Conservation (phyloP, 1,139 yeast genomes). For the Chernovozyma aurita region DNA sequence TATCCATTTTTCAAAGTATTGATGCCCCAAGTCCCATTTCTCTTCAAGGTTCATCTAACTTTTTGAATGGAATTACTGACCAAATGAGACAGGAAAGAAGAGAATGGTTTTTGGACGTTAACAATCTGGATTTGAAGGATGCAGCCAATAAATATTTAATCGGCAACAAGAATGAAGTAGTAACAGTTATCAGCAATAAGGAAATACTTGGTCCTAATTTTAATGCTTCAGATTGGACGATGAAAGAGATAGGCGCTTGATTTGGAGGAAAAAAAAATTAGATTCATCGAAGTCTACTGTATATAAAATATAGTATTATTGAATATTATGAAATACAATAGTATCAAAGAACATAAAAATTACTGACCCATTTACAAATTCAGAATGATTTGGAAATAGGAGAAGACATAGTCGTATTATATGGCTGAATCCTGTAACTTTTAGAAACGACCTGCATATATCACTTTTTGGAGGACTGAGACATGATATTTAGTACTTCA, state of each 20-base stretch:
- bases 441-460: too few species aligned
- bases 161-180: constrained; percentile 21
- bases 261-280: neutral
- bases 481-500: too few species aligned
- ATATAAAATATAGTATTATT: too few species aligned
- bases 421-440: too few species aligned
- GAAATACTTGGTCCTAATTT: constrained; percentile 18
- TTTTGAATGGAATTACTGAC: constrained; percentile 69
- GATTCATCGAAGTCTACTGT: too few species aligned
- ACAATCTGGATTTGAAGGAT: constrained; percentile 55
- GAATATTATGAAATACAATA: too few species aligned
- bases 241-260: constrained; percentile 14
- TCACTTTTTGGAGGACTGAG: too few species aligned
- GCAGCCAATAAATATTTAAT: constrained; percentile 60
- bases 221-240: constrained; percentile 29
- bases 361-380: too few species aligned
- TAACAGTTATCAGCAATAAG: constrained; percentile 53
- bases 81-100: constrained; percentile 81
- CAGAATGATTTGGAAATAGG: too few species aligned
- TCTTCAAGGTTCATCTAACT: constrained; percentile 66
- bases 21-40: constrained; percentile 88
- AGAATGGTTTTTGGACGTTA: constrained; percentile 63
- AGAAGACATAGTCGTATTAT: too few species aligned
- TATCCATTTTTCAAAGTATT: constrained; percentile 82
- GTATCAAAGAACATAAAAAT: too few species aligned